Percentiles rank a stretch among this genome's conserved stretches.
These are phyloP conservation scores for Chalara sp. DNA, from an alignment of 2,329 filamentous ascomycete genomes.

Conservation along the genomic window DNA sequence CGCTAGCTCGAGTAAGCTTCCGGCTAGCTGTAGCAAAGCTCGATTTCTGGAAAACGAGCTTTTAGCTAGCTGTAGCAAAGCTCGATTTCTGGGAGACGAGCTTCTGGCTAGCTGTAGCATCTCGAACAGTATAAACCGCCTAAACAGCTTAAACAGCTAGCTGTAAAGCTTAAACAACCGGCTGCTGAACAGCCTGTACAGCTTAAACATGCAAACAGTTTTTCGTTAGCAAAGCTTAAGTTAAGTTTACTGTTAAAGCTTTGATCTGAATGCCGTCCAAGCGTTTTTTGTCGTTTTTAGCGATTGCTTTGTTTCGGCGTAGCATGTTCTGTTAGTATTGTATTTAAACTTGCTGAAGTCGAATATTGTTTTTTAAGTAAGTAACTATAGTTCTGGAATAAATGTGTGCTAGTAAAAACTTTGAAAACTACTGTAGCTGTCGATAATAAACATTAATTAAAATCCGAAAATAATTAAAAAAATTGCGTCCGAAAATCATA, in stretches of 20 bases:
- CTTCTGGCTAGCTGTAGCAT: too few species aligned
- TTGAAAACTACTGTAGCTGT: neutral
- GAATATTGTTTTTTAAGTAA: neutral
- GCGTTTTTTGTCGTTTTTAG: neutral
- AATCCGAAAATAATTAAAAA: too few species aligned
- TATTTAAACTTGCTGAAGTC: neutral
- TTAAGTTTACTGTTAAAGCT: neutral
- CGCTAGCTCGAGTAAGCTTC: neutral
- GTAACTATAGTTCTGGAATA: neutral
- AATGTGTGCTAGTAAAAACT: neutral
- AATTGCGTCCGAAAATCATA: too few species aligned
- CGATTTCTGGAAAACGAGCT: too few species aligned
- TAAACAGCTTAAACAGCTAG: neutral
- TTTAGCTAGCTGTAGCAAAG: too few species aligned
- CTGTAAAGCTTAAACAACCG: neutral
- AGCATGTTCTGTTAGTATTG: neutral
- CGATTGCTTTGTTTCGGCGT: neutral
- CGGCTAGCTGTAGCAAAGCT: neutral
- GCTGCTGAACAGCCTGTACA: neutral
- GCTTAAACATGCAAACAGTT: neutral
- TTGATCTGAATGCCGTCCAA: neutral
- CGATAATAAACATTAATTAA: neutral
- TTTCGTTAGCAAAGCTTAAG: neutral
- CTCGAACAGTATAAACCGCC: too few species aligned
- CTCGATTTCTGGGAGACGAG: too few species aligned